Evolutionary conservation across 2,329 filamentous ascomycete species (phyloP).

Genomic region (Trichoderma brevicompactum): DNA sequence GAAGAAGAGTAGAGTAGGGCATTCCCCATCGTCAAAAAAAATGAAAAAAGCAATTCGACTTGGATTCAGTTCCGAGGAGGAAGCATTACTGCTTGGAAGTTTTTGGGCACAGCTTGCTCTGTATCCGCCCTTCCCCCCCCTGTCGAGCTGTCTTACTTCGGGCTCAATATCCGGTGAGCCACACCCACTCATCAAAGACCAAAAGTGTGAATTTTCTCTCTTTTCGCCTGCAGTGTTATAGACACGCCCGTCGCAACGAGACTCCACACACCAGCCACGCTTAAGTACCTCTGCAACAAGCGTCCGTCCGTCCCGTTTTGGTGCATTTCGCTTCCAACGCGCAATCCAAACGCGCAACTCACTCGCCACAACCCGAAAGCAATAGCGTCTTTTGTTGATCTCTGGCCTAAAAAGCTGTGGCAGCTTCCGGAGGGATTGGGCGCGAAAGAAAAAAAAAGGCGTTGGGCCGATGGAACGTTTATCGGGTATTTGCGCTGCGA

Average conservation of each 20-base stretch:
- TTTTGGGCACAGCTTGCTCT: background rate
- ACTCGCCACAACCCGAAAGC: slow-evolving; percentile 22
- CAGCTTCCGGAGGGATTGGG: background rate
- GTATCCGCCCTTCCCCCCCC: slow-evolving; percentile 3
- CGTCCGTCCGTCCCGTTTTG: background rate
- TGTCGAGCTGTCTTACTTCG: slow-evolving; percentile 15
- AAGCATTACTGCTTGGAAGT: background rate
- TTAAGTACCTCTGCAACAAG: slow-evolving; percentile 11
- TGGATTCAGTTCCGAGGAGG: background rate
- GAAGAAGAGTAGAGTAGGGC: background rate
- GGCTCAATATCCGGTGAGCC: slow-evolving; percentile 27
- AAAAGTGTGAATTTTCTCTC: background rate
- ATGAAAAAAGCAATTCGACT: background rate
- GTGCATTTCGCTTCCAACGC: background rate
- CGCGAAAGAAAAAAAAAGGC: no score
- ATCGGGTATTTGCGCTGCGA: background rate
- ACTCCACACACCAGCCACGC: slow-evolving; percentile 21
- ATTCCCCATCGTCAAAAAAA: background rate
- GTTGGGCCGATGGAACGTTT: background rate
- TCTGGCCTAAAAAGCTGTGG: no score
- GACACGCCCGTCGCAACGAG: slow-evolving; percentile 9
- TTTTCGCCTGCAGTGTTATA: slow-evolving; percentile 2
- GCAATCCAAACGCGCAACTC: slow-evolving; percentile 20
- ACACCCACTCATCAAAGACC: background rate
- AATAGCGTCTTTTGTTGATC: background rate